Percentiles rank a stretch among this genome's conserved stretches.
phyloP scores from a whole-genome alignment of 352 stramenopile genomes.

The Phytophthora sp. region DNA sequence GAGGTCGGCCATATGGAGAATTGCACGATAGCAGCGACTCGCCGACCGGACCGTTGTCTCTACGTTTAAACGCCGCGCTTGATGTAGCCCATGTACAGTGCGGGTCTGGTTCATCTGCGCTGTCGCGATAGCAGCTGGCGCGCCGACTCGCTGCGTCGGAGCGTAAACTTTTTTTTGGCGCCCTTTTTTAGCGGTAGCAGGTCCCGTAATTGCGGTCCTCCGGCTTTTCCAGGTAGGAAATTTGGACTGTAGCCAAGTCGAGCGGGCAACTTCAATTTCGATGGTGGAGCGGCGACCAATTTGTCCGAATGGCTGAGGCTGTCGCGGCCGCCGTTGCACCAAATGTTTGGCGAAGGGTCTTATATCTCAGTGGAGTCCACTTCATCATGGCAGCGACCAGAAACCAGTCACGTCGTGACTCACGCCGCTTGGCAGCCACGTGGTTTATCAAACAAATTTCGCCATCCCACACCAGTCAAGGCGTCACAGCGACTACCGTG shows the following conservation, averaged over 20 bases:
- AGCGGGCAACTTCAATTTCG: constrained; percentile 34
- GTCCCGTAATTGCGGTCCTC: constrained; percentile 26
- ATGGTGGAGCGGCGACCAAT: constrained; percentile 2
- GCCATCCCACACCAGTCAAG: constrained; percentile 2
- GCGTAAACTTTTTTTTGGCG: constrained; percentile 15
- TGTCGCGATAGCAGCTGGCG: constrained; percentile 8
- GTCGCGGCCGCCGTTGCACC: background rate
- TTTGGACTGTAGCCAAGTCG: constrained; percentile 30
- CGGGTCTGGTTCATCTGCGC: background rate
- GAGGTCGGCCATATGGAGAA: background rate
- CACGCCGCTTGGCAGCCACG: background rate
- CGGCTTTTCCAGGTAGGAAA: constrained; percentile 39
- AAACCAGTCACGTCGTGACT: background rate
- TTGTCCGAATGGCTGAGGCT: background rate
- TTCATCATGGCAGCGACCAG: background rate
- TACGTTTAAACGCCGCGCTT: constrained; percentile 10
- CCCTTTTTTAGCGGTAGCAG: constrained; percentile 29
- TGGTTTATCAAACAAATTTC: constrained; percentile 16
- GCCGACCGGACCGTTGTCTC: background rate
- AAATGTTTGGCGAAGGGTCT: background rate
- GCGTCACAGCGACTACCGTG: background rate
- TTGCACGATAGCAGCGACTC: background rate
- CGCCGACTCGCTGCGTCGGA: background rate
- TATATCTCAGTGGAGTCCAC: background rate
- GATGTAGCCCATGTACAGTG: background rate